Base-by-base conservation (phyloP, 2,329 filamentous ascomycete species). In the Penicillium sp. region DNA sequence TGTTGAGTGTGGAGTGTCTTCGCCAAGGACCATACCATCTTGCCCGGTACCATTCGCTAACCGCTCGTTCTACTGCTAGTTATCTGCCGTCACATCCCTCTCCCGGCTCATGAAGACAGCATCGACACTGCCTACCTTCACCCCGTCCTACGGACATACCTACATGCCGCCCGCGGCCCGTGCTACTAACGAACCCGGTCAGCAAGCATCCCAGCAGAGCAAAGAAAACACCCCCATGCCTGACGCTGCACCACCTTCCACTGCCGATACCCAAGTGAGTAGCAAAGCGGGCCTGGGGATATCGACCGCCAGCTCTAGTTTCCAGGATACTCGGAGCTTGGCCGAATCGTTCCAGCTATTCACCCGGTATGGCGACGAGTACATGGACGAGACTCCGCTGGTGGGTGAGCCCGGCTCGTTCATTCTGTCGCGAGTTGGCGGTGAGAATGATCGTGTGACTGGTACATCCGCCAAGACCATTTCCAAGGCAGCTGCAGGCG, bases 371-470 rank as follows among this genome's bases (percentile, higher is more conserved):
- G 76, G 73, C 10, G 73, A 79, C 48, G 80, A 83, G 47, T 83
- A 73, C 62, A 79, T 79, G 68, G 80, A 84, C 57, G 79, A 83
- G 52, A 80, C 76, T 44, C 79, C 80, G 0, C 63, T 84, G 10
- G 67, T 75, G 6, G 80, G 80, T 33, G 80, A 83, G 56, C 80
- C 81, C 0, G 80, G 80, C 19, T 74, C 73, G 4, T 82, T 84
- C 50, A 75, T 79, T 38, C 72, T 82, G 48, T 71, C 72, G 5
- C 70, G 67, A 36, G 50, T 54, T 4, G 63, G 57, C 13, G 43
- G 41, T 6, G 68, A 70, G 27, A 37, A 48, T 11, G 54, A 56
- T 21, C 51, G 55, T 37, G n/a, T n/a, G 11, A 4, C 25, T 27
- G 11, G 25, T 6, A 32, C 50, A 7, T 37, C 47, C 20, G 37